Evolutionary conservation across 148 eudicot genomes (phyloP).

Genomic region (Persicaria tinctoria): DNA sequence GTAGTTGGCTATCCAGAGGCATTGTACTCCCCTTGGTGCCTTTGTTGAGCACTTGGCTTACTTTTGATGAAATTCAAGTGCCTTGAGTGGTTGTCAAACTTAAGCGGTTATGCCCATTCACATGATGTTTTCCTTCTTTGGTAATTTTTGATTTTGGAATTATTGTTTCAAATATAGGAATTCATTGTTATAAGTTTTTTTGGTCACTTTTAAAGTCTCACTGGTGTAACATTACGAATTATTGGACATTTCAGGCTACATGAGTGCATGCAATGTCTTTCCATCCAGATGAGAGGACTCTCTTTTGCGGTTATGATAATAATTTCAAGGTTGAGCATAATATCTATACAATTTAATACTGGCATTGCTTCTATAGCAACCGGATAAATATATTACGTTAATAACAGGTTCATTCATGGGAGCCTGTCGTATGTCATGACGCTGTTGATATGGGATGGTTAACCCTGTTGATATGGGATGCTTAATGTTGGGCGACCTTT

Average conservation of each 20-base stretch:
- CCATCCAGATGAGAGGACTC: constrained; percentile 94
- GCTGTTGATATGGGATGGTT: constrained; percentile 92
- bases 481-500: constrained; percentile 67
- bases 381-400: not conserved
- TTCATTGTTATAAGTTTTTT: not conserved
- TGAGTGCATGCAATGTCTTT: constrained; percentile 73
- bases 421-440: constrained; percentile 88
- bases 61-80: not conserved
- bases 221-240: constrained; percentile 15
- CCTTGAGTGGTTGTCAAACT: not conserved
- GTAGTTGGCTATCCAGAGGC: not conserved
- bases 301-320: constrained; percentile 80
- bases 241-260: constrained; percentile 41
- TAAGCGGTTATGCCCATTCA: not conserved
- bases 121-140: not conserved
- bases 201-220: constrained; percentile 9
- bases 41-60: not conserved
- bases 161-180: not conserved
- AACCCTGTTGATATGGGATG: no score
- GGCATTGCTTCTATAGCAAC: not conserved
- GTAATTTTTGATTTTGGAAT: not conserved
- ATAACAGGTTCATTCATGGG: constrained; percentile 89
- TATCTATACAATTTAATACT: not conserved
- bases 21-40: not conserved
- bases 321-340: constrained; percentile 55